Evolutionary conservation across 2,329 filamentous ascomycete genomes (phyloP).

Genomic region (Fusarium scirpi): DNA sequence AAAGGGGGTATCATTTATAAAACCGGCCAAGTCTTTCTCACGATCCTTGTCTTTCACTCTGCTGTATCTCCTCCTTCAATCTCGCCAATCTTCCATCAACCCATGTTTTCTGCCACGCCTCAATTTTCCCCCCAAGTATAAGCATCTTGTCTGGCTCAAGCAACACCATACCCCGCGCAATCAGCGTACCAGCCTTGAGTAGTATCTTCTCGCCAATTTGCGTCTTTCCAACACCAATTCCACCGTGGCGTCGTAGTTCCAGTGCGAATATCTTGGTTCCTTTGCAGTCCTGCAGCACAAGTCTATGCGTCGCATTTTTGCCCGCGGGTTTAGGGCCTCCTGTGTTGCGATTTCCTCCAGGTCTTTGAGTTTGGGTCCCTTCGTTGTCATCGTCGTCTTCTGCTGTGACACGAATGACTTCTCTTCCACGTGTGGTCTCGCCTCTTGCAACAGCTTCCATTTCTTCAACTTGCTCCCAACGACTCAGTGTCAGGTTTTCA

Average conservation of each 20-base stretch:
- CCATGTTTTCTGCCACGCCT: conserved; percentile 84
- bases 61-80: conserved; percentile 71
- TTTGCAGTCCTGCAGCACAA: conserved; percentile 83
- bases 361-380: conserved; percentile 42
- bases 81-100: conserved; percentile 75
- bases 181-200: conserved; percentile 71
- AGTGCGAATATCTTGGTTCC: conserved; percentile 78
- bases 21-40: conserved; percentile 2
- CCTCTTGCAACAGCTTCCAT: conserved; percentile 80
- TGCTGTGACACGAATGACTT: conserved; percentile 78
- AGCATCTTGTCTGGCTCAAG: conserved; percentile 75
- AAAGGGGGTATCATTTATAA: conserved; percentile 39
- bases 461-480: conserved; percentile 89
- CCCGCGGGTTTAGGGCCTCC: conserved; percentile 40
- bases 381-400: conserved; percentile 59
- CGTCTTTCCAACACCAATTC: conserved; percentile 72
- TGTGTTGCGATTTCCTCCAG: conserved; percentile 12
- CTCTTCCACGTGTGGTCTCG: conserved; percentile 79
- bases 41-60: conserved; percentile 37
- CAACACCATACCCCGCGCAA: conserved; percentile 82
- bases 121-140: conserved; percentile 90
- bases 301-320: conserved; percentile 75
- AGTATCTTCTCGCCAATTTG: conserved; percentile 86
- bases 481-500: conserved; percentile 81
- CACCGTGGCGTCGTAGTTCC: conserved; percentile 75